Base-by-base conservation (phyloP, 2,329 filamentous ascomycete species). In the Paecilomyces variotii region DNA sequence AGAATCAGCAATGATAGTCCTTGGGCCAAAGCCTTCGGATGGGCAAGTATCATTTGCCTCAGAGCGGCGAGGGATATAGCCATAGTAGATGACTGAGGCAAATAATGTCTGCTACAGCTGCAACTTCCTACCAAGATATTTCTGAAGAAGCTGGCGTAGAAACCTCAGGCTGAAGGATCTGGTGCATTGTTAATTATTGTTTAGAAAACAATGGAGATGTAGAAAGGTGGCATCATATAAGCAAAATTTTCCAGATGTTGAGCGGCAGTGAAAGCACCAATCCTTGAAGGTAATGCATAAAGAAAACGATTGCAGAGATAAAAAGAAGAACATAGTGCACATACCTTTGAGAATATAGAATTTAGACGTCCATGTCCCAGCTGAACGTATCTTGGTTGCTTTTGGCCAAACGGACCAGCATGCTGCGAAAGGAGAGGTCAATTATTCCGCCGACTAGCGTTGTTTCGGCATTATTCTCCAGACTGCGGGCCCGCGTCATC, bases 1-100 rank as follows among this genome's bases (percentile, higher is more conserved):
- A 79, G 68, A 25, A 73, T 60, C 35, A 77, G 64, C 56, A 78
- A 61, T 28, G 70, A 67, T 30, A 71, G 62, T n/a, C 62, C 67
- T 67, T 70, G 54, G 61, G 63, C 45, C 57, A 67, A 53, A 68
- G 60, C 57, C 66, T 64, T 59, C 59, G 30, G 30, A 28, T 54
- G 25, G 28, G 39, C 39, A 19, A 45, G 19, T n/a, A 45, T 45
- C 39, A 45, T 45, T 45, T 45, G 39, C 39, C 39, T 45, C 14
- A 45, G 5, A 24, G 39, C 39, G 19, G 39, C 39, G n/a, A 45
- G 39, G 39, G 39, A 45, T 19, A 45, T 45, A 45, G 39, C 39
- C 39, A 45, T 45, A n/a, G 39, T 19, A 14, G 4, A 45, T 45
- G n/a, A 45, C 39, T 45, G 5, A n/a, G n/a, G 14, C 39, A 10